Evolutionary conservation across 1,139 yeast genomes (phyloP), one percentile per base, ranked within the genome.

Genomic region (Pichia terricola): DNA sequence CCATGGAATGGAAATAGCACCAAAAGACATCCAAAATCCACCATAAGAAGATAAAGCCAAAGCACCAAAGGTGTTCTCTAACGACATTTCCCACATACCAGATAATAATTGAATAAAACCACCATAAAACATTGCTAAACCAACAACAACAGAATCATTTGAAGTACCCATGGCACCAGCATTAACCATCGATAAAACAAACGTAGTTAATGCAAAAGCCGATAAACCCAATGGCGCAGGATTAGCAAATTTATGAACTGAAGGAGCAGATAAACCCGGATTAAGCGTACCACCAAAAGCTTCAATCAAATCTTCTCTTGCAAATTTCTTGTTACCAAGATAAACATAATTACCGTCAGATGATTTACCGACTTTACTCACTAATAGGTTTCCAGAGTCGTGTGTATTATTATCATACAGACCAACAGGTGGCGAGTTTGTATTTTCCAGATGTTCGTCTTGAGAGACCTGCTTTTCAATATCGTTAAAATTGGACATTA

Each of bases 1-100:
- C 58, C 82, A 72, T 34, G 81, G 78, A 45, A 81, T 77, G 50
- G 76, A 69, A 49, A 88, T 73, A 28, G 91, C 89, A 64, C 76
- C 83, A 53, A 62, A 75, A 38, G 89, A 70, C 62, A 85, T 71
- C 96, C 96, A 88, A 65, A 87, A 88, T 1, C 91, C 95, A 50
- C 94, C 96, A 60, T 70, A 88, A 5, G 94, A 81, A 27, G 81
- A 66, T 48, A 87, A 72, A 3, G 94, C 94, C 43, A 85, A 76
- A 48, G 87, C 95, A 78, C 95, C 96, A 69, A 87, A 88, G 45
- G 95, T 80, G 68, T 87, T 86, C 57, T 88, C 94, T 37, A 73
- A 48, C 4, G 82, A 81, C 55, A 81, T 70, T 58, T 80, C 87
- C 75, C 83, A 81, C 77, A 81, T 75, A 46, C 87, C 88, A 28